Evolutionary conservation across 192 early-diverging fungal genomes (phyloP).

Genomic region (Coemansia sp.): DNA sequence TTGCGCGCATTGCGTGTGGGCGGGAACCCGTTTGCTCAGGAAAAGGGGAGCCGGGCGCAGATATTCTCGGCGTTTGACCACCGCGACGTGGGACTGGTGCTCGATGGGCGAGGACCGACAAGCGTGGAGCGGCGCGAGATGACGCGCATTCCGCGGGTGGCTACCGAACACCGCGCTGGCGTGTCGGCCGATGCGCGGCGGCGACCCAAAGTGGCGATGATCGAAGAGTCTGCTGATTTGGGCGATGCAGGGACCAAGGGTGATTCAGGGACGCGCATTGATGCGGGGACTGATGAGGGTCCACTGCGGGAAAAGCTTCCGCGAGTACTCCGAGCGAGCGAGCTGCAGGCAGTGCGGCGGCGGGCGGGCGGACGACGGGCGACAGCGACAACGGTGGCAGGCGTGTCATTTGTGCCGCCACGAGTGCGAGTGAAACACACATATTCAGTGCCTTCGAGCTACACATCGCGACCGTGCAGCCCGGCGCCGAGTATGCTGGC

Average conservation of each 20-base stretch:
- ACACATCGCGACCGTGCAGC: slow-evolving; percentile 21
- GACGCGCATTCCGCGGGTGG: slow-evolving; percentile 46
- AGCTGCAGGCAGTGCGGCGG: slow-evolving; percentile 42
- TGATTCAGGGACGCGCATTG: neutral
- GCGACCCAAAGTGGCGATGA: slow-evolving; percentile 46
- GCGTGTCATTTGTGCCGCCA: neutral
- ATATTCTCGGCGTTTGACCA: slow-evolving; percentile 52
- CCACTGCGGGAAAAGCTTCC: slow-evolving; percentile 27
- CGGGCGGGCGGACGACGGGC: slow-evolving; percentile 36
- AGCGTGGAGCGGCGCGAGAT: slow-evolving; percentile 41
- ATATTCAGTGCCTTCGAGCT: slow-evolving; percentile 41
- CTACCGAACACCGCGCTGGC: slow-evolving; percentile 27
- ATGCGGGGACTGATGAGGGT: too few species aligned
- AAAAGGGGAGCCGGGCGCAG: slow-evolving; percentile 23
- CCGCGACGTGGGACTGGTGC: slow-evolving; percentile 34
- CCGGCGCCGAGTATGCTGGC: slow-evolving; percentile 22
- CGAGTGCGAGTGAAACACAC: neutral
- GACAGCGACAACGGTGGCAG: slow-evolving; percentile 26
- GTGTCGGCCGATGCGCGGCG: slow-evolving; percentile 13
- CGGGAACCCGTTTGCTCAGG: slow-evolving; percentile 39
- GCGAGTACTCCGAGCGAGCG: slow-evolving; percentile 35
- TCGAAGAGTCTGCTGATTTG: slow-evolving; percentile 41
- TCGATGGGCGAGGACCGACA: slow-evolving; percentile 36
- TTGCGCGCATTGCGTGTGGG: slow-evolving; percentile 25
- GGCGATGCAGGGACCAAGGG: neutral